Base-by-base conservation (phyloP, 179 eudicot species). In the Sideroxylon spinosum region DNA sequence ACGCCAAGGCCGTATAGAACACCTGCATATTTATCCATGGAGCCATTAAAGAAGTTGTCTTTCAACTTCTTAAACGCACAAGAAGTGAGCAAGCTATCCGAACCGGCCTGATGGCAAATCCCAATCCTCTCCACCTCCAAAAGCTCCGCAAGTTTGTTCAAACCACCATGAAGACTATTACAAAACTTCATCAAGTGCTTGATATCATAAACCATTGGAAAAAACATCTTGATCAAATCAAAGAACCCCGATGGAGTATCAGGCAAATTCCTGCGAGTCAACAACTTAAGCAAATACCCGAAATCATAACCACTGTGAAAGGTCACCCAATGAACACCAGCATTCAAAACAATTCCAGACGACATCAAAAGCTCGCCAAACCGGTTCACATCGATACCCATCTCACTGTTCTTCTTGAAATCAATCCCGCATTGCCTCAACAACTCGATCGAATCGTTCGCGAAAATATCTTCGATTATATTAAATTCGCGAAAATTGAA, bases 111-210 rank as follows among this genome's bases (percentile, higher is more conserved):
- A 59, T 90, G 93, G 80, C 87, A 87, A 49, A 90, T 84, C 2
- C 94, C 94, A 69, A 89, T 71, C 79, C 94, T 87, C 84, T 90
- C 86, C 68, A 90, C 88, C 17, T 89, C 94, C 78, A 90, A 78
- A 65, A 89, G 80, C 84, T 89, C 94, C 0, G 88, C 89, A 0
- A 90, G 88, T 87, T 87, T 89, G 80, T 89, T 90, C 85, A 90
- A 83, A 9, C 94, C 94, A 69, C 94, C 94, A 50, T 89, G 94
- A 46, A 90, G 81, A 71, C 87, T 85, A 44, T 86, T 85, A 74
- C 90, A 86, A 60, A 87, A 90, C 87, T 83, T 89, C 89, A 89
- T 89, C 86, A 90, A 78, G 79, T 90, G 90, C 83, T 90, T 90
- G 72, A 90, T 86, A 78, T 90, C 94, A 46, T 90, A 90, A 14